Conservation (phyloP, 164 flowering plant genomes). For the Annona cherimola region DNA sequence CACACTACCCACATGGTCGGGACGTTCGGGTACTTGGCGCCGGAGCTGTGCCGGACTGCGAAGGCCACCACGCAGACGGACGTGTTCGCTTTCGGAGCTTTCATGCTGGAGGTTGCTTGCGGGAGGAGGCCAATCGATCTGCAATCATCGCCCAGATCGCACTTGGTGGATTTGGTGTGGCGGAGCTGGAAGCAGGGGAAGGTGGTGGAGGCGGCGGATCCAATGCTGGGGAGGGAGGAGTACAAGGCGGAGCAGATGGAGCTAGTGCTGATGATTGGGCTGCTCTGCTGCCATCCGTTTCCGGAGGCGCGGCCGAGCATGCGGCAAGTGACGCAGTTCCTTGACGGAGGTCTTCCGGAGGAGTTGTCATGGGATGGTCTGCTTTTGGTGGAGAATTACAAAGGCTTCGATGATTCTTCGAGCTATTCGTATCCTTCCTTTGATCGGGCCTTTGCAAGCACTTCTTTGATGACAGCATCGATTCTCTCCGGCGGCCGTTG, state of each 20-base stretch:
- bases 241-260: conserved; percentile 11
- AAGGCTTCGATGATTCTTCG: conserved; percentile 1
- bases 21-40: conserved; percentile 17
- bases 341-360: conserved; percentile 3
- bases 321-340: conserved; percentile 15
- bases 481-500: conserved; percentile 2
- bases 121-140: background rate
- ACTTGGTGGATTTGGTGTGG: conserved; percentile 14
- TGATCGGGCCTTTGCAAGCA: background rate
- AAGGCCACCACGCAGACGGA: conserved; percentile 15
- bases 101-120: too few species aligned
- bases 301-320: conserved; percentile 14
- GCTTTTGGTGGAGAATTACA: background rate
- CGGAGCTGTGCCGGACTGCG: conserved; percentile 16
- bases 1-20: background rate
- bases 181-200: background rate
- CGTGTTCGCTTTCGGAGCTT: conserved; percentile 1
- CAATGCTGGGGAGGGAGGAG: conserved; percentile 4
- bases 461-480: background rate
- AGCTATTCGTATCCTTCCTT: background rate
- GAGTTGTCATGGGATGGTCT: background rate
- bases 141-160: background rate
- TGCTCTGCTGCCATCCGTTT: conserved; percentile 13
- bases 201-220: conserved; percentile 15
- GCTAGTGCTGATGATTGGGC: conserved; percentile 19